Evolutionary conservation across 1,139 yeast species (phyloP).

Genomic region (Tardiomyces blankii): DNA sequence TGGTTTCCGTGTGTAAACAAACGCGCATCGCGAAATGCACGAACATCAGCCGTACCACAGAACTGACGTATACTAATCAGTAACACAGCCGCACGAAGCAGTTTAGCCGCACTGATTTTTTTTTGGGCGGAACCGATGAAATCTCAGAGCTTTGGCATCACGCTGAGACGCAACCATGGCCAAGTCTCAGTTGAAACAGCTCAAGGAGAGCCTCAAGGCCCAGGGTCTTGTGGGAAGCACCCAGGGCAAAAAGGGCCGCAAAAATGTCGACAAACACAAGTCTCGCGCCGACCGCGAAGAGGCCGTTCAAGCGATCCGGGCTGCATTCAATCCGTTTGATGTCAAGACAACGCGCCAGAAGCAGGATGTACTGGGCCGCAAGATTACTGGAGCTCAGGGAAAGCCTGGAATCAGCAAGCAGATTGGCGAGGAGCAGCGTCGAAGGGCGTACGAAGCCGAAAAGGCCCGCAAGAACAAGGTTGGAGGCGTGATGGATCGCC

Average conservation of each 20-base stretch:
- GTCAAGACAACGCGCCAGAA: conserved; percentile 60
- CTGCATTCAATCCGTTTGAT: conserved; percentile 85
- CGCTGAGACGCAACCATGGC: conserved; percentile 42
- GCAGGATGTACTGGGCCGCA: conserved; percentile 47
- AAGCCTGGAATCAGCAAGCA: conserved; percentile 68
- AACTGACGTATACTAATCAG: background rate
- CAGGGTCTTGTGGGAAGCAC: conserved; percentile 80
- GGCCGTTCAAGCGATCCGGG: conserved; percentile 52
- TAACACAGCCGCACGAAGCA: background rate
- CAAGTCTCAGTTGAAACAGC: conserved; percentile 78
- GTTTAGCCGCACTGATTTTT: background rate
- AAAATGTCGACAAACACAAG: conserved; percentile 45
- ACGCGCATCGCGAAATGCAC: background rate
- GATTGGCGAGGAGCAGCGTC: conserved; percentile 62
- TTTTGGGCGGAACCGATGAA: background rate
- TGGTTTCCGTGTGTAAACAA: background rate
- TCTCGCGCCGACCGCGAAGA: conserved; percentile 48
- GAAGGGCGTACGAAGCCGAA: conserved; percentile 54
- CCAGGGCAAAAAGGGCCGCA: conserved; percentile 39
- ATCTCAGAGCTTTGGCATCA: background rate
- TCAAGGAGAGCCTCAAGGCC: conserved; percentile 64
- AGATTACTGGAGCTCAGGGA: conserved; percentile 54
- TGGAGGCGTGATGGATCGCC: conserved; percentile 73
- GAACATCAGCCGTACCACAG: background rate
- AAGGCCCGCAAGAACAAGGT: conserved; percentile 51